Evolutionary conservation across 306 rosid genomes (phyloP).

Genomic region (Dalbergia cochinchinensis): DNA sequence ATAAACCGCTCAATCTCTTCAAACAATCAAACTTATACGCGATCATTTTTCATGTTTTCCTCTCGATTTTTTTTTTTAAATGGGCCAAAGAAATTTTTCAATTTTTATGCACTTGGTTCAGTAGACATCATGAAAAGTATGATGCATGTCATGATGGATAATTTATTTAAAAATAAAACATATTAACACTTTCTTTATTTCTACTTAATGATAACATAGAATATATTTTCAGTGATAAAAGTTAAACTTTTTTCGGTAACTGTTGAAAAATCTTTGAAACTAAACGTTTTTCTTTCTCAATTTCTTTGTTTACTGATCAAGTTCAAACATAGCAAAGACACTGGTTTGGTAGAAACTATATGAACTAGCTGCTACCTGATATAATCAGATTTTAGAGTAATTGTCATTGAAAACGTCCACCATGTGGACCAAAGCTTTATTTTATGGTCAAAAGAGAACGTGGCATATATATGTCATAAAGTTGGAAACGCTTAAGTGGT

Average conservation of each 20-base stretch:
- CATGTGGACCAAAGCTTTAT: constrained; percentile 41
- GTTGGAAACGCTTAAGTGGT: constrained; percentile 47
- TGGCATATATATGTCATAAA: constrained; percentile 29
- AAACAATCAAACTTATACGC: not conserved
- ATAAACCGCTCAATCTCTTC: constrained; percentile 24
- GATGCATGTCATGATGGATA: no score
- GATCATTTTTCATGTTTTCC: not conserved
- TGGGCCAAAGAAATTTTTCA: not conserved
- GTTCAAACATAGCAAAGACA: not conserved
- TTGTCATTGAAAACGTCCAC: constrained; percentile 14
- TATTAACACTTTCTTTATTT: no score
- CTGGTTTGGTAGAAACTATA: not conserved
- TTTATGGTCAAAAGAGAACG: constrained; percentile 42
- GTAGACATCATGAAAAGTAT: no score
- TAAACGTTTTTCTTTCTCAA: not conserved
- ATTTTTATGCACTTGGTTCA: not conserved
- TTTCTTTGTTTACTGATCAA: constrained; percentile 1
- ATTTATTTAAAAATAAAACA: no score
- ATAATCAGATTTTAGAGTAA: constrained; percentile 3
- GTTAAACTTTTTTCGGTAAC: no score
- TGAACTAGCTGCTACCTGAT: not conserved
- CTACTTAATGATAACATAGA: no score
- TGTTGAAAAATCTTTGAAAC: no score
- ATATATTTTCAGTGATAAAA: no score
- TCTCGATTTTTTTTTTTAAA: not conserved